These are phyloP conservation scores for Helminthosporium solani DNA, from an alignment of 2,329 filamentous ascomycete species.

Conservation along the genomic window DNA sequence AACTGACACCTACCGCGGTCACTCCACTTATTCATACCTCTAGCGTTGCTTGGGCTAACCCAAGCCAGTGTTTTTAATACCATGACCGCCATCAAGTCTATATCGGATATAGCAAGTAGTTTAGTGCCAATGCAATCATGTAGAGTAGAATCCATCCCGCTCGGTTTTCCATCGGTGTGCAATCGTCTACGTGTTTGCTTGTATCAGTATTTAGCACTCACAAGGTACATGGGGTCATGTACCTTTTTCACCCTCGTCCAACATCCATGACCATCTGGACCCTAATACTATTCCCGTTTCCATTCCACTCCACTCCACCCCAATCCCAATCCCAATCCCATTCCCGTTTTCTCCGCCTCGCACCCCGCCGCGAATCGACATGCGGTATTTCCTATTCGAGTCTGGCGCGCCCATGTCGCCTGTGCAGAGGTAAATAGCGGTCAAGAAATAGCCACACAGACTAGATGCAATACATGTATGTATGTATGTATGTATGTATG, in stretches of 20 bases:
- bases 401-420: no score
- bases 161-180: constrained; percentile 7
- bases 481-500: no score
- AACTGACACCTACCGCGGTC: constrained; percentile 51
- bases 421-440: no score
- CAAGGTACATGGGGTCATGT: constrained; percentile 4
- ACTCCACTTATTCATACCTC: not conserved
- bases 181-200: constrained; percentile 11
- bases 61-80: constrained; percentile 3
- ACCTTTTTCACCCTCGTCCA: not conserved
- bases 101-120: constrained; percentile 2
- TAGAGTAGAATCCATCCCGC: no score
- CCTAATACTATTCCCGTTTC: not conserved
- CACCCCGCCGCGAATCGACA: no score
- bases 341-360: no score
- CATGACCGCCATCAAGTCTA: not conserved
- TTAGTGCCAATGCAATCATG: constrained; percentile 3
- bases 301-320: no score
- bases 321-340: no score
- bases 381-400: no score
- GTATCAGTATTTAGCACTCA: not conserved
- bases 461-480: not conserved
- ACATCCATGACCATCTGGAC: not conserved
- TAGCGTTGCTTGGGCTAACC: constrained; percentile 1
- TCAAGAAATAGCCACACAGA: not conserved